phyloP scores from a whole-genome alignment of 2,329 filamentous ascomycete species.

The Xylaria sp. region DNA sequence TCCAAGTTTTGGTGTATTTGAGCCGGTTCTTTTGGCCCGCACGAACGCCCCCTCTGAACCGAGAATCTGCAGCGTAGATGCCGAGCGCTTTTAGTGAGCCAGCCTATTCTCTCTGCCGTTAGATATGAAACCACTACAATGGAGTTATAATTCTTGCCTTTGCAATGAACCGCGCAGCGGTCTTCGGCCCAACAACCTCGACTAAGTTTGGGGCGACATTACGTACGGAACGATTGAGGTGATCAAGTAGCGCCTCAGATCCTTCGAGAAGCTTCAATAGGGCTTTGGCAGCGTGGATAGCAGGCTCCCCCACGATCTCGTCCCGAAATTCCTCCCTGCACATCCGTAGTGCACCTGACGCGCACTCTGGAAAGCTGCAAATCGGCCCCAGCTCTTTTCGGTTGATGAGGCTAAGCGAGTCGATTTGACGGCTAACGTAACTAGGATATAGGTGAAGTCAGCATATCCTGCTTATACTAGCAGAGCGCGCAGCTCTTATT shows the following conservation, averaged over 20 bases:
- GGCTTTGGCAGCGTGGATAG: background rate
- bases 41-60: background rate
- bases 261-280: background rate
- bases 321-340: background rate
- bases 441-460: background rate
- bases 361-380: background rate
- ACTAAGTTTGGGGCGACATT: background rate
- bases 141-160: background rate
- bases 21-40: background rate
- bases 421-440: background rate
- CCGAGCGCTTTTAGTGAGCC: background rate
- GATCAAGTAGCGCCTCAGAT: background rate
- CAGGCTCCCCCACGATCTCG: background rate
- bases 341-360: background rate
- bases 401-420: background rate
- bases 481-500: background rate
- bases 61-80: background rate
- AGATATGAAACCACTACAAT: background rate
- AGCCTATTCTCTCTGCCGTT: background rate
- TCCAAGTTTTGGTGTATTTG: background rate
- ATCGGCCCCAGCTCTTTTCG: background rate
- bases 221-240: background rate
- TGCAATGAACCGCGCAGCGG: background rate
- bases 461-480: background rate
- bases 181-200: background rate